phyloP scores from a whole-genome alignment of 176 grass and related monocot species.

The Oryza brachyantha region DNA sequence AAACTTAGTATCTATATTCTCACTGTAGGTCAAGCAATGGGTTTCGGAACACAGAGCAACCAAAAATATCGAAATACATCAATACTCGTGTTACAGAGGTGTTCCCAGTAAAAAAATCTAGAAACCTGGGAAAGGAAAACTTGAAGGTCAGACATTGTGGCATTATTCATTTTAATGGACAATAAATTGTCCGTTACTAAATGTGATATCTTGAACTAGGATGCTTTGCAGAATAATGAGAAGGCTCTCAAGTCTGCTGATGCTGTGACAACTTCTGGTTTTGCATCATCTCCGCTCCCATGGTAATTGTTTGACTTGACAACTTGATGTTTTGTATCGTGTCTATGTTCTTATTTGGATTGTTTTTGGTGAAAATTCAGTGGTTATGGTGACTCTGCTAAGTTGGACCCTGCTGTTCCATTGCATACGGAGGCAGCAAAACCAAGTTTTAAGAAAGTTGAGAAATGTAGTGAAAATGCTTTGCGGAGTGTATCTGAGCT shows the following conservation, averaged over 20 bases:
- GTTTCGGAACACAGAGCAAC: slow-evolving; percentile 34
- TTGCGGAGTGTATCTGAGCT: slow-evolving; percentile 83
- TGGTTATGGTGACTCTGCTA: slow-evolving; percentile 16
- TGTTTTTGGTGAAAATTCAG: slow-evolving; percentile 13
- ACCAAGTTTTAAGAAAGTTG: slow-evolving; percentile 51
- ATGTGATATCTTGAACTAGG: slow-evolving; percentile 30
- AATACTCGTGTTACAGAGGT: slow-evolving; percentile 73
- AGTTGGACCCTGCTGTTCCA: slow-evolving; percentile 32
- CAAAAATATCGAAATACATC: slow-evolving; percentile 70
- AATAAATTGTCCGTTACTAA: not conserved
- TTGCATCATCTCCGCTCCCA: slow-evolving; percentile 23
- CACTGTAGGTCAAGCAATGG: slow-evolving; percentile 32
- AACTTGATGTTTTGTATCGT: not conserved
- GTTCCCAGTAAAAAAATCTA: slow-evolving; percentile 72
- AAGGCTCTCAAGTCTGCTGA: slow-evolving; percentile 26
- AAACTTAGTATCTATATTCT: slow-evolving; percentile 11
- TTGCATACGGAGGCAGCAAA: slow-evolving; percentile 24
- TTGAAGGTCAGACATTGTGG: slow-evolving; percentile 41
- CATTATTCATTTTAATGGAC: not conserved
- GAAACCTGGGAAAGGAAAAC: slow-evolving; percentile 62
- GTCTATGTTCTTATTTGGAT: slow-evolving; percentile 11
- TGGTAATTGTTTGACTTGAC: slow-evolving; percentile 33
- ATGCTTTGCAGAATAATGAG: slow-evolving; percentile 33
- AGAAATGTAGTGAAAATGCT: slow-evolving; percentile 67
- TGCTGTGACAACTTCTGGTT: slow-evolving; percentile 21